Conservation (phyloP, 2,329 filamentous ascomycete species). For the Diaporthe ilicicola region DNA sequence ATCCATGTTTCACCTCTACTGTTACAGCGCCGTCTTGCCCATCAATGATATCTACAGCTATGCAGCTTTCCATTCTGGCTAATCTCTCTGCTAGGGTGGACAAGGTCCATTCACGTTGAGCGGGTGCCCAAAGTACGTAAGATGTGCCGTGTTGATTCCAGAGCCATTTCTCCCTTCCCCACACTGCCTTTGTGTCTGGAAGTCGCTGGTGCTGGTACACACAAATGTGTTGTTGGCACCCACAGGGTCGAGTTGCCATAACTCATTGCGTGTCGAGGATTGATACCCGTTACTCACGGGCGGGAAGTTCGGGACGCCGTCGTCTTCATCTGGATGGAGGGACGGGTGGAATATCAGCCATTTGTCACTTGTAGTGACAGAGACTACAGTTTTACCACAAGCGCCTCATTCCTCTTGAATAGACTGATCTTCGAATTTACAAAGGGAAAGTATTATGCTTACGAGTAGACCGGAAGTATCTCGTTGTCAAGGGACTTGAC, state of each 20-base stretch:
- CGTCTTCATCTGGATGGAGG: not conserved
- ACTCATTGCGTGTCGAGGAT: slow-evolving; percentile 10
- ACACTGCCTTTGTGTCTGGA: slow-evolving; percentile 18
- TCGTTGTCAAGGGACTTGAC: not conserved
- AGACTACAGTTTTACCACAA: not conserved
- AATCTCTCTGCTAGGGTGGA: not conserved
- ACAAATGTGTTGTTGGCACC: slow-evolving; percentile 8
- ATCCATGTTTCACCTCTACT: not conserved
- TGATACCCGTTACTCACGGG: not conserved
- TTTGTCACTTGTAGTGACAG: not conserved
- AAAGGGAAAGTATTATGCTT: not conserved
- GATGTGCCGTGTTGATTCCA: not conserved
- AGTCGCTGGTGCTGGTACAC: slow-evolving; percentile 10
- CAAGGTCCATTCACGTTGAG: not conserved
- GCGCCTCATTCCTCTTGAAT: not conserved
- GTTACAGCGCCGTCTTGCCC: not conserved
- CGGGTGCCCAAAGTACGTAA: not conserved
- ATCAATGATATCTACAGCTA: not conserved
- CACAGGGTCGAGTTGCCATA: not conserved
- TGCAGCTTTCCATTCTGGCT: not conserved
- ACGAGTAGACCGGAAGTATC: slow-evolving; percentile 11
- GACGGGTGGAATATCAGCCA: not conserved
- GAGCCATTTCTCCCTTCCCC: not conserved
- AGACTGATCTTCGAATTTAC: not conserved
- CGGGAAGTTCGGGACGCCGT: slow-evolving; percentile 8